Evolutionary conservation across 768 basidiomycete genomes (phyloP), one percentile per base, ranked within the genome.

Genomic region (Phanerochaete sordida): DNA sequence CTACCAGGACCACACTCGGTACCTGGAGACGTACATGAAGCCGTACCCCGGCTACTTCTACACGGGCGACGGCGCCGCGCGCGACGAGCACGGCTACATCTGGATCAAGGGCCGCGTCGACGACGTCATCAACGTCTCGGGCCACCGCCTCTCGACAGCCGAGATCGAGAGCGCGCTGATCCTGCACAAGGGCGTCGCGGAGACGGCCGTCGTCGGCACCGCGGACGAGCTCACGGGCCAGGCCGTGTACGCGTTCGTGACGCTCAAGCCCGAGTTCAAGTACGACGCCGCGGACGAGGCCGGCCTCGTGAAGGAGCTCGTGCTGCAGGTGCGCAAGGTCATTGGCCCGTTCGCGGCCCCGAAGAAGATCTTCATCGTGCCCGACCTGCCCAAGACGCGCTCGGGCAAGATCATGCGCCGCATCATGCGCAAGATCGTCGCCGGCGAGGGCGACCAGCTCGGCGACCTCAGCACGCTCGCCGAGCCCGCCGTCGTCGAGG

Each of bases 81-180:
- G 96, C 21, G 96, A 98, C 69, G 86, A 89, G 64, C 86, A 98
- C 66, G 96, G 95, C 1, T 98, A 99, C 77, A 91, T 96, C 72
- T 98, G 96, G 96, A 98, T 99, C 75, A 94, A 94, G 74, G 96
- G 96, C 54, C 86, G 97, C 65, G 84, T 98, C 48, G 96, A 99
- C 73, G 91, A 96, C 76, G 95, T 97, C 61, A 97, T 97, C 82
- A 98, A 98, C 75, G 96, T 98, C 28, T 95, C 96, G 39, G 96
- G 96, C 1, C 96, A 99, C 74, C 88, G 96, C 66, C 79, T 99
- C 56, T 96, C 93, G 47, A 99, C 96, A 2, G 96, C 96, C 56
- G 96, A 98, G 77, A 96, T 99, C 61, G 96, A 99, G 77, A 93
- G 91, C 3, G 95, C 96, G 8, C 81, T 99, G 48, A 97, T 99